These are phyloP conservation scores for Coccomyxa sp. DNA, from an alignment of 139 green algal genomes.

Conservation along the genomic window DNA sequence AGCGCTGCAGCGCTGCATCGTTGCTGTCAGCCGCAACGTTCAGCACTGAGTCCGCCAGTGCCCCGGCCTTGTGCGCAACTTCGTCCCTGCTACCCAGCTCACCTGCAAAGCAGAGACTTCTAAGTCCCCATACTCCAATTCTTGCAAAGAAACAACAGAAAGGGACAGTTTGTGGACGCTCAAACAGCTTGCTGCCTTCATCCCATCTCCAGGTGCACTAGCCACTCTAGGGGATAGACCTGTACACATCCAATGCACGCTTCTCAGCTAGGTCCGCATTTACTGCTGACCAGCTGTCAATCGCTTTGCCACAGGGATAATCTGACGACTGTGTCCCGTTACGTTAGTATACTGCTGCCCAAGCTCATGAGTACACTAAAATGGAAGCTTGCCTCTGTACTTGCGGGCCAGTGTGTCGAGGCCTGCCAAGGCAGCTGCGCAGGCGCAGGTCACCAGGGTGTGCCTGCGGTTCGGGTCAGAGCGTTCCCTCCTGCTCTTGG, in stretches of 20 bases:
- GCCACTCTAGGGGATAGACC: no score
- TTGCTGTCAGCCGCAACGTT: slow-evolving; percentile 24
- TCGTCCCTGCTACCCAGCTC: slow-evolving; percentile 11
- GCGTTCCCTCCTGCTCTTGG: background rate
- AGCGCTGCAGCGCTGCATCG: slow-evolving; percentile 37
- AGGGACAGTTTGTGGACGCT: no score
- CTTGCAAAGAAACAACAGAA: no score
- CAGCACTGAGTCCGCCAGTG: slow-evolving; percentile 50
- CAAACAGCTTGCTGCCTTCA: no score
- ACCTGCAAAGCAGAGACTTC: slow-evolving; percentile 13
- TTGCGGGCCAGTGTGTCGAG: slow-evolving; percentile 29
- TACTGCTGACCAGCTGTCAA: no score
- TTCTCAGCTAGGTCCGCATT: no score
- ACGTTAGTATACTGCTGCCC: no score
- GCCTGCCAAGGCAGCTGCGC: slow-evolving; percentile 39
- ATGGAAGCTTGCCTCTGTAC: slow-evolving; percentile 18
- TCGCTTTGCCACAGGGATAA: no score
- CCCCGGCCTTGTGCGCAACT: slow-evolving; percentile 6
- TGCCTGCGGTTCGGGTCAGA: background rate
- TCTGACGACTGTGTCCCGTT: no score
- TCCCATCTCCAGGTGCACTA: no score
- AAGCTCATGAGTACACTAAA: no score
- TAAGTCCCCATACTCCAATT: background rate
- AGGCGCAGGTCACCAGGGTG: slow-evolving; percentile 4
- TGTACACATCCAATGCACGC: no score